Evolutionary conservation across 2,329 filamentous ascomycete species (phyloP).

Genomic region (Epichloe amarillans): DNA sequence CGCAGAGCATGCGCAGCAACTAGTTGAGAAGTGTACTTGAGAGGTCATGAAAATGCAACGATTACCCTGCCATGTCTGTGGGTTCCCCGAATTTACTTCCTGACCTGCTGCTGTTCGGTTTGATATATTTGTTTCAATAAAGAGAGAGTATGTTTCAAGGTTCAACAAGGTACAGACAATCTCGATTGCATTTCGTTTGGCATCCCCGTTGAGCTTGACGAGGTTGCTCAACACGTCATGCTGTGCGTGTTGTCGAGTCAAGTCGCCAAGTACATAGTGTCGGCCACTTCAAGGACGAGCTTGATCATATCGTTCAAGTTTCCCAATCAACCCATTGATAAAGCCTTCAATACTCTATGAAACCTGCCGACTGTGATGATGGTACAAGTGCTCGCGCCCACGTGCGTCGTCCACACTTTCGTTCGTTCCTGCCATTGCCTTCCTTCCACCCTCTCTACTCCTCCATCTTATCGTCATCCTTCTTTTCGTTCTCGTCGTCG

Average conservation of each 20-base stretch:
- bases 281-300: not conserved
- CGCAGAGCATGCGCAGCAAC: constrained; percentile 31
- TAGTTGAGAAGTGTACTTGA: not conserved
- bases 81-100: not conserved
- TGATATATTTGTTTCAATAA: not conserved
- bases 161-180: too few relatives aligned
- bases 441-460: constrained; percentile 40
- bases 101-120: not conserved
- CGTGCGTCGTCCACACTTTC: not conserved
- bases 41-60: not conserved
- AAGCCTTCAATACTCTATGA: constrained; percentile 24
- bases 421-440: not conserved
- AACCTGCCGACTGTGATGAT: constrained; percentile 20
- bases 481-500: constrained; percentile 56
- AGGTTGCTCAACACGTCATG: too few relatives aligned
- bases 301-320: not conserved
- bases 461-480: constrained; percentile 74
- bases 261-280: too few relatives aligned
- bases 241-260: too few relatives aligned
- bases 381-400: constrained; percentile 18
- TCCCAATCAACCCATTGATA: constrained; percentile 8
- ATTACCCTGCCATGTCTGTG: not conserved
- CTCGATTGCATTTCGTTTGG: too few relatives aligned
- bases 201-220: too few relatives aligned
- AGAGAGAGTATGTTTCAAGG: not conserved